Evolutionary conservation across 306 rosid genomes (phyloP), one percentile per base, ranked within the genome.

Genomic region (Rosa lucieae): DNA sequence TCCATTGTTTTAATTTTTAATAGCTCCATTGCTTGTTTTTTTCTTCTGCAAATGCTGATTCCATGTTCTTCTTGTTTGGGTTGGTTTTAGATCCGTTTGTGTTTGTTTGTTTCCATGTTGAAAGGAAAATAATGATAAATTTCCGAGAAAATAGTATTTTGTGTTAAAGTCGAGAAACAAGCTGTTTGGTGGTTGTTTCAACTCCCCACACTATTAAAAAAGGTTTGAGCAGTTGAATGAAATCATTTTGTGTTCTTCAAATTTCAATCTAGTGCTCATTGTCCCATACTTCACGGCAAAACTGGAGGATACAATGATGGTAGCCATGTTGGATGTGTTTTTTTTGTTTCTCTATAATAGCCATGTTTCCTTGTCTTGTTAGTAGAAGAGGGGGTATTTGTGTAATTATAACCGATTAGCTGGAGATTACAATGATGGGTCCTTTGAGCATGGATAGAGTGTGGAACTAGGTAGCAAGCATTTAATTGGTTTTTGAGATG

Each of bases 201-300:
- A 51, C 74, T 70, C 39, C 4, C 55, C 49, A 76, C 83, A 76
- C 46, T 77, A 88, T 72, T 67, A 2, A 48, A 47, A 76, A 78
- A 70, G 67, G 29, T 70, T 78, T 44, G 72, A 78, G 84, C 42
- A 12, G 52, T 76, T 88, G 46, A 77, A 77, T 40, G 20, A 23
- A 20, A 18, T 65, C 43, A 49, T 72, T 48, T n/a, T 77, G 46
- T 75, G 78, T 82, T 79, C 74, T 79, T 76, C 76, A 77, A 77
- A 48, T 81, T 85, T 77, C 85, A 71, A 87, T 70, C 76, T 40
- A 21, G 21, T 81, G 78, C 66, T 2, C 37, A 32, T 32, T 2
- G 37, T 32, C 47, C 95, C 95, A 76, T 67, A 69, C 82, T 78
- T 92, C 89, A 80, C 91, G 98, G 97, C 97, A 80, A 78, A 84